Percentiles rank a stretch among this genome's conserved stretches.
phyloP scores from a whole-genome alignment of 805 yeast genomes.

The Nakazawaea laoshanensis region DNA sequence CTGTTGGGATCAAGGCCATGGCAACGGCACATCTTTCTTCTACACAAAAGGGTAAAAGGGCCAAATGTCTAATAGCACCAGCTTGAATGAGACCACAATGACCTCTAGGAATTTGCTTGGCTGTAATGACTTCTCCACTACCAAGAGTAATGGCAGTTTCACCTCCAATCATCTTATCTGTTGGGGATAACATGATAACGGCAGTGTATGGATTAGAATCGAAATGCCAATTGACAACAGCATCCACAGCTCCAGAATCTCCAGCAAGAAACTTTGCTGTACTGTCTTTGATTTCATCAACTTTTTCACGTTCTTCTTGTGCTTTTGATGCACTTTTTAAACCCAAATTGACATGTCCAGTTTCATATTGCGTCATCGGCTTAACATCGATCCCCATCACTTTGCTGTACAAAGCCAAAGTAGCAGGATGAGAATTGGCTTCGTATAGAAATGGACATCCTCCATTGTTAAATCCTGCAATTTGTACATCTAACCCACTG shows the following conservation, averaged over 20 bases:
- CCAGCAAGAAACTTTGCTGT: constrained; percentile 16
- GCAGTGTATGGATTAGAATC: constrained; percentile 35
- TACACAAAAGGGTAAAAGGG: constrained; percentile 17
- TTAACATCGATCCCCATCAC: constrained; percentile 34
- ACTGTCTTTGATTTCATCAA: constrained; percentile 12
- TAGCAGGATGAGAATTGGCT: constrained; percentile 34
- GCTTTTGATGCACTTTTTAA: constrained; percentile 21
- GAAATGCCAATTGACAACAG: constrained; percentile 31
- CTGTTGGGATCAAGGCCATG: constrained; percentile 22
- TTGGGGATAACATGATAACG: constrained; percentile 34
- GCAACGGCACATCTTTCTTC: constrained; percentile 24
- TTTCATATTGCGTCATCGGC: constrained; percentile 29
- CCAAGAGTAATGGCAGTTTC: constrained; percentile 35
- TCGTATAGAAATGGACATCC: constrained; percentile 25
- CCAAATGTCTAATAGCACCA: constrained; percentile 18
- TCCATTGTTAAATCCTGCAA: constrained; percentile 25
- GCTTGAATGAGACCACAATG: constrained; percentile 19
- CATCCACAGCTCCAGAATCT: constrained; percentile 24
- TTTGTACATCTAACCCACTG: constrained; percentile 20
- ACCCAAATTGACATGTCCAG: constrained; percentile 30
- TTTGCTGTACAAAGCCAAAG: constrained; percentile 25
- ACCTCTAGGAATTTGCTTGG: constrained; percentile 18
- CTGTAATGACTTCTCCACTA: constrained; percentile 15
- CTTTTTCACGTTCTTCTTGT: constrained; percentile 8
- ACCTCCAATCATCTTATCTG: constrained; percentile 34